Evolutionary conservation across 1,284 basidiomycete species (phyloP).

Genomic region (Cystobasidiaceae sp.): DNA sequence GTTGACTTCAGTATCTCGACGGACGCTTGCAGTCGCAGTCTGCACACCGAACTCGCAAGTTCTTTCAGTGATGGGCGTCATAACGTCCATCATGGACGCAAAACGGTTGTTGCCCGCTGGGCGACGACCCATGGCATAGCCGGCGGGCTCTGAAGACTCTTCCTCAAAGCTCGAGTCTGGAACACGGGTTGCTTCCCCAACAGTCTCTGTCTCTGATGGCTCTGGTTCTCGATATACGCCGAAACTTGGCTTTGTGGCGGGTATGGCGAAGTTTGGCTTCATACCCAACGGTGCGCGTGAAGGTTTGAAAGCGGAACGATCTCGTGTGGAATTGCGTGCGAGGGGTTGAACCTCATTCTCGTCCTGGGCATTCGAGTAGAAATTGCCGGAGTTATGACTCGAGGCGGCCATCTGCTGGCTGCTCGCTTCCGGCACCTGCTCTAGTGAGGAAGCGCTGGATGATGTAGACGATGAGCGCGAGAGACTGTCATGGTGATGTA

Average conservation of each 20-base stretch:
- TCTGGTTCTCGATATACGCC: too few species aligned
- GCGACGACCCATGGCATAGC: conserved; percentile 15
- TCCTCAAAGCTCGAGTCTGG: too few species aligned
- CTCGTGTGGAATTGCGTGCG: conserved; percentile 27
- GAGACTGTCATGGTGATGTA: background rate
- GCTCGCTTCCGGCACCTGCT: too few species aligned
- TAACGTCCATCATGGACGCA: conserved; percentile 54
- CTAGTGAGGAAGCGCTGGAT: conserved; percentile 9
- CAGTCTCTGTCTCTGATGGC: background rate
- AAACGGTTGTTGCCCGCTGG: conserved; percentile 32
- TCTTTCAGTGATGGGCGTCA: conserved; percentile 92
- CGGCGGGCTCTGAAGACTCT: background rate
- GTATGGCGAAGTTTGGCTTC: conserved; percentile 13
- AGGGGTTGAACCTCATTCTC: too few species aligned
- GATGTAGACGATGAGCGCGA: conserved; percentile 23
- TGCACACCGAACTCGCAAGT: conserved; percentile 64
- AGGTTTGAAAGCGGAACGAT: conserved; percentile 32
- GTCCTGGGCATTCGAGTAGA: too few species aligned
- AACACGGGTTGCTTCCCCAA: too few species aligned
- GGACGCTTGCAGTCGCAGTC: too few species aligned
- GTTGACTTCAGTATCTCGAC: too few species aligned
- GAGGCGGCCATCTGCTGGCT: too few species aligned
- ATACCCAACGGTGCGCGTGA: conserved; percentile 34
- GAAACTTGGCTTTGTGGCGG: conserved; percentile 41
- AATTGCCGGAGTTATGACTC: too few species aligned